Evolutionary conservation across 495 filamentous ascomycete genomes (phyloP).

Genomic region (Trichoderma reesei): DNA sequence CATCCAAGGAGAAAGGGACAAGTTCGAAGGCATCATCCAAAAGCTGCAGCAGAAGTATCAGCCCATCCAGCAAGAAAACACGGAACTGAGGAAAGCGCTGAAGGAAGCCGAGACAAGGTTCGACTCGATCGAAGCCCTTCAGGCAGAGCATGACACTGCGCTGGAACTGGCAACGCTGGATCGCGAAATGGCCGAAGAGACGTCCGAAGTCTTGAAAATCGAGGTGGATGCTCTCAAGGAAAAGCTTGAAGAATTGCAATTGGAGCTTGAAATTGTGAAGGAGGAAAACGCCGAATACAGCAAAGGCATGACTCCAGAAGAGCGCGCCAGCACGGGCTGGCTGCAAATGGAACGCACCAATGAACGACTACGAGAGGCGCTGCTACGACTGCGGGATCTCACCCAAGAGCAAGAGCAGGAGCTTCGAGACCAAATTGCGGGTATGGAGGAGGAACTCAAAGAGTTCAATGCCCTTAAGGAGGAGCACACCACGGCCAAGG

Average conservation of each 20-base stretch:
- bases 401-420: constrained; percentile 79
- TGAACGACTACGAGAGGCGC: constrained; percentile 75
- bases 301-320: constrained; percentile 79
- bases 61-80: constrained; percentile 71
- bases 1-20: constrained; percentile 69
- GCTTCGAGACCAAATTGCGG: constrained; percentile 62
- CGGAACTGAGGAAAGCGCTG: constrained; percentile 61
- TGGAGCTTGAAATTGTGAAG: constrained; percentile 77
- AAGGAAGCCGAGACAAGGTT: constrained; percentile 63
- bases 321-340: constrained; percentile 77
- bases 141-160: constrained; percentile 72
- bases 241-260: constrained; percentile 70
- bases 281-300: constrained; percentile 80
- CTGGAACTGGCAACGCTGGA: constrained; percentile 86
- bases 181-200: constrained; percentile 94
- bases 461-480: constrained; percentile 63
- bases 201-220: constrained; percentile 64
- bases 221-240: constrained; percentile 71
- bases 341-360: constrained; percentile 85
- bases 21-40: constrained; percentile 80
- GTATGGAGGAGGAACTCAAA: constrained; percentile 66
- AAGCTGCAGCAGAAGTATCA: constrained; percentile 87
- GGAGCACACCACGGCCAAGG: constrained; percentile 58
- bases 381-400: constrained; percentile 75
- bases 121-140: constrained; percentile 58